phyloP scores from a whole-genome alignment of 2,329 filamentous ascomycete species.

The Geoglossum cookeanum region DNA sequence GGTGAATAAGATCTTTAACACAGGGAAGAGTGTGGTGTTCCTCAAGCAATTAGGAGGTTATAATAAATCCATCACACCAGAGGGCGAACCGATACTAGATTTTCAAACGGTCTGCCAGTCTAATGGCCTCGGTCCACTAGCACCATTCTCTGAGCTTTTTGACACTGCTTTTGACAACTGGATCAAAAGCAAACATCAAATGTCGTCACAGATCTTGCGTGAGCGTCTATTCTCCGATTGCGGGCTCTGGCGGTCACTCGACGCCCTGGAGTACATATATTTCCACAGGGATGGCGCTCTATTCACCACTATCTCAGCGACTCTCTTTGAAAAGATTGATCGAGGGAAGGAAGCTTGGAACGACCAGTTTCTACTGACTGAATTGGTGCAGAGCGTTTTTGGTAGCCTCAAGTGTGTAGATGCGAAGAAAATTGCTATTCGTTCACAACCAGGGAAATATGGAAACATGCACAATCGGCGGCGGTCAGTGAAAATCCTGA shows the following conservation, averaged over 20 bases:
- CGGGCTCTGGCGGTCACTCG: conserved; percentile 43
- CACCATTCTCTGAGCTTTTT: conserved; percentile 60
- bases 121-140: conserved; percentile 25
- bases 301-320: conserved; percentile 43
- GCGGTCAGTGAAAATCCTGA: conserved; percentile 42
- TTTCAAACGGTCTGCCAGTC: conserved; percentile 36
- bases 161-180: conserved; percentile 51
- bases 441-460: conserved; percentile 23
- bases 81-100: conserved; percentile 24
- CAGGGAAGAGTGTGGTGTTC: conserved; percentile 76
- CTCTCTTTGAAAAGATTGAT: conserved; percentile 60
- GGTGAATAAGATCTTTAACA: conserved; percentile 56
- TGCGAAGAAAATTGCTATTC: conserved; percentile 41
- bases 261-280: conserved; percentile 53
- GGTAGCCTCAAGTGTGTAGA: conserved; percentile 33
- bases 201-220: conserved; percentile 47
- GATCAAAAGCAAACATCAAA: conserved; percentile 54
- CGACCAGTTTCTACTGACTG: conserved; percentile 64
- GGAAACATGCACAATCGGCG: conserved; percentile 28
- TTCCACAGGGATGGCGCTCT: conserved; percentile 56
- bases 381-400: conserved; percentile 56
- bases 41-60: conserved; percentile 50
- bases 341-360: conserved; percentile 43
- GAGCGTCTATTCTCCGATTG: conserved; percentile 48
- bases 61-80: conserved; percentile 5